Base-by-base conservation (phyloP, 2,329 filamentous ascomycete genomes). In the Emericellopsis atlantica region DNA sequence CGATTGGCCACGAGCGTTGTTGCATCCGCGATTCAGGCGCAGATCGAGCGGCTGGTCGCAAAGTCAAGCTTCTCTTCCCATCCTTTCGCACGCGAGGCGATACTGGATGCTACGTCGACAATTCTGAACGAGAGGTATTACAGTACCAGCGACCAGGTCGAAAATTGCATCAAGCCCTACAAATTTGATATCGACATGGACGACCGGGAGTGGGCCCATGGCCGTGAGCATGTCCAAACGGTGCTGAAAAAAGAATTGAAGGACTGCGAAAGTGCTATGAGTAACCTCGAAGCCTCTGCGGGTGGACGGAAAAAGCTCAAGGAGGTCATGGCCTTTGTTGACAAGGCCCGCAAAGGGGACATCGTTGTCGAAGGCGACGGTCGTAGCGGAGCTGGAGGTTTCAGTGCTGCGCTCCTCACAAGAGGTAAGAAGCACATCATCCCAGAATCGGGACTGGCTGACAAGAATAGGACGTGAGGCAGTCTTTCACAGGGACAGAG, bases 151-250 rank as follows among this genome's bases (percentile, higher is more conserved):
- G 93, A 98, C 54, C 92, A 96, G 62, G 85, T 98, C 1, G 92
- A 98, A 60, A 96, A 96, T 56, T 98, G 90, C 57, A 93, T 98
- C 62, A 98, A 98, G 61, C 92, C 93, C 0, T 98, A 90, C 69
- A 98, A 98, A 58, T 96, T 90, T 50, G 88, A 95, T 46, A 94
- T 98, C 44, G 92, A 98, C 51, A 80, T 98, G 36, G 87, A 95
- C 54, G 84, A 89, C 32, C 71, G 79, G 7, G 93, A 98, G 58
- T 98, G 92, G 92, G 60, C 70, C 4, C 78, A 84, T 45, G 89
- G 88, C 1, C 73, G 90, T 40, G 88, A 95, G 36, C 92, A 93
- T 50, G 81, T 90, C 1, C 74, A 78, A 32, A 72, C 69, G 8
- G 79, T 92, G 1, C 65, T 98, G n/a, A 93, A 93, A 59, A 80